phyloP scores from a whole-genome alignment of 768 basidiomycete genomes.

The Cystofilobasidium macerans region DNA sequence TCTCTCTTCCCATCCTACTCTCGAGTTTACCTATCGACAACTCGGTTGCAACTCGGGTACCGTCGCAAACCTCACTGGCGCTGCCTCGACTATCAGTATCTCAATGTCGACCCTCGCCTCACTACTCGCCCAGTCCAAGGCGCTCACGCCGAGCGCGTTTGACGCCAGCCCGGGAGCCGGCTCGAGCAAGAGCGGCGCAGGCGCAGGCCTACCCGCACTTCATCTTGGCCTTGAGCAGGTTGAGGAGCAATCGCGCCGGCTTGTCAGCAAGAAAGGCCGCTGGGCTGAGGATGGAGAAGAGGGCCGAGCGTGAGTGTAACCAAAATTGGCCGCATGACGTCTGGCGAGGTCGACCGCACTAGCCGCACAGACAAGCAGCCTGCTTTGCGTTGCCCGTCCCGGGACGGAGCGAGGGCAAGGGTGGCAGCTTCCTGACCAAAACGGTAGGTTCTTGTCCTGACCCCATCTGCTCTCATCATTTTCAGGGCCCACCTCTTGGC shows the following conservation, averaged over 20 bases:
- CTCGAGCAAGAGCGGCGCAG: conserved; percentile 35
- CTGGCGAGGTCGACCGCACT: too few species aligned
- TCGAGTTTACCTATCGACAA: too few species aligned
- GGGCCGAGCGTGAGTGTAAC: conserved; percentile 32
- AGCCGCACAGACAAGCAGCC: too few species aligned
- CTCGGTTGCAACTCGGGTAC: too few species aligned
- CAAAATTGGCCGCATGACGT: conserved; percentile 28
- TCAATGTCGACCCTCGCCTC: conserved; percentile 20
- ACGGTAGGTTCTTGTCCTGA: background rate
- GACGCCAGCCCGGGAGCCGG: conserved; percentile 43
- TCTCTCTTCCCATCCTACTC: too few species aligned
- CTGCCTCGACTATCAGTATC: too few species aligned
- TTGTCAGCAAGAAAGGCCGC: conserved; percentile 38
- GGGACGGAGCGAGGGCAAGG: too few species aligned
- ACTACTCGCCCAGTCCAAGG: conserved; percentile 11
- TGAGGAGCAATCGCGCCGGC: conserved; percentile 77
- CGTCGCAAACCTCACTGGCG: too few species aligned
- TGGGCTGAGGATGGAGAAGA: conserved; percentile 25
- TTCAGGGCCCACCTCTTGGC: conserved; percentile 62
- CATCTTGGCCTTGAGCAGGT: conserved; percentile 88
- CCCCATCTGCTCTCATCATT: conserved; percentile 11
- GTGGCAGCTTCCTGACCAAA: conserved; percentile 55
- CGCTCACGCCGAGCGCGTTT: conserved; percentile 5
- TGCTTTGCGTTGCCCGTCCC: too few species aligned
- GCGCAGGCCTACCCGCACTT: conserved; percentile 74